Conservation (phyloP, 768 basidiomycete genomes). For the Leccinum fibrillosum region DNA sequence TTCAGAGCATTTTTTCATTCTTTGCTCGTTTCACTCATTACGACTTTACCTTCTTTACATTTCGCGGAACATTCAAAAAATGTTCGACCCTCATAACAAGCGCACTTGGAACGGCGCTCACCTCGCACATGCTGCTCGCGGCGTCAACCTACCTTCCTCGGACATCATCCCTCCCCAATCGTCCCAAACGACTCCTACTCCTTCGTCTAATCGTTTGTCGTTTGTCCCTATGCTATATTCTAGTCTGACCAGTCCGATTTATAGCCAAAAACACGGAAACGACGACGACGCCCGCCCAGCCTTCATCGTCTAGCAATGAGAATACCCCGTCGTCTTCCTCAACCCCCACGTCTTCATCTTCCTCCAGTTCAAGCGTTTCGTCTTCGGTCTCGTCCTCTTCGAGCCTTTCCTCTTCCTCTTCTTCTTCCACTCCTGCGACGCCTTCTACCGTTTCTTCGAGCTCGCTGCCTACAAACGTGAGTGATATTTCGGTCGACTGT, state of each 20-base stretch:
- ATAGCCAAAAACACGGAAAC: conserved; percentile 2
- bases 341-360: conserved; percentile 2
- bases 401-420: background rate
- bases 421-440: conserved; percentile 4
- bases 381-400: conserved; percentile 6
- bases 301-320: background rate
- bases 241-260: background rate
- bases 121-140: conserved; percentile 10
- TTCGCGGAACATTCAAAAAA: background rate
- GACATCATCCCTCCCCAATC: background rate
- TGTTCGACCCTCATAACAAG: conserved; percentile 17
- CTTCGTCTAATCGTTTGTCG: background rate
- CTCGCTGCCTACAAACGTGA: conserved; percentile 14
- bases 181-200: background rate
- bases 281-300: background rate
- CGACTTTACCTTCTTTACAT: conserved; percentile 1
- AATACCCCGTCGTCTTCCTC: conserved; percentile 16
- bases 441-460: conserved; percentile 7
- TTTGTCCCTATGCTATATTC: background rate
- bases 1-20: background rate
- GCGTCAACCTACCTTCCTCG: background rate
- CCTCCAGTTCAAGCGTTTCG: conserved; percentile 4
- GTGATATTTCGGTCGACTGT: conserved; percentile 1
- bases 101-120: conserved; percentile 11
- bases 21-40: conserved; percentile 24